Conservation (phyloP, 2,329 filamentous ascomycete genomes). For the Tolypocladium album region DNA sequence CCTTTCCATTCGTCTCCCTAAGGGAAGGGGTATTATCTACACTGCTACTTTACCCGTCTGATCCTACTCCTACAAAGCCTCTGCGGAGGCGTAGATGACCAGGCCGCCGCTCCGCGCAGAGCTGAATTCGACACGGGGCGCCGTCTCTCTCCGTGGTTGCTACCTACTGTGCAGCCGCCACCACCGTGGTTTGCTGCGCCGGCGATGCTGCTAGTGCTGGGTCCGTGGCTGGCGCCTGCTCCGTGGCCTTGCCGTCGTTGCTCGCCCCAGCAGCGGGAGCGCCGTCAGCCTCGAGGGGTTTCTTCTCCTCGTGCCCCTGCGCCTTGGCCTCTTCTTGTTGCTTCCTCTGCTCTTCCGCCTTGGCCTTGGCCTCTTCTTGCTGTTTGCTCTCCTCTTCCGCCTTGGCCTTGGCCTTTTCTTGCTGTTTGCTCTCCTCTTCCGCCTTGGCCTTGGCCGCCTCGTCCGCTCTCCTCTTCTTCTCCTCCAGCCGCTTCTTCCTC, state of each 20-base stretch:
- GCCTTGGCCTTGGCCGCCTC: not conserved
- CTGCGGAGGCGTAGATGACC: not conserved
- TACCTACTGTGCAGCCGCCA: not conserved
- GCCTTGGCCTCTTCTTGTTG: conserved; percentile 5
- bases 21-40: not conserved
- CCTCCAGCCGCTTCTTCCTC: conserved; percentile 8
- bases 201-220: not conserved
- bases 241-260: not conserved
- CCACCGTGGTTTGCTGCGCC: not conserved
- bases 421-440: conserved; percentile 1
- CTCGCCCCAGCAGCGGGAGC: not conserved
- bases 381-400: conserved; percentile 1
- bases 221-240: not conserved
- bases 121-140: not conserved
- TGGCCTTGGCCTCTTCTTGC: not conserved
- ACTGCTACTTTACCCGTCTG: not conserved
- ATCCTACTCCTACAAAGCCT: not conserved
- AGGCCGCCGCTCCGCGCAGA: not conserved
- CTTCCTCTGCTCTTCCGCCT: conserved; percentile 1
- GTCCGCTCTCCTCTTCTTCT: conserved; percentile 7
- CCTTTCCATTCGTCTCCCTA: not conserved
- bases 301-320: not conserved
- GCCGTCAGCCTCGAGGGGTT: not conserved
- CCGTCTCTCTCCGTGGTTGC: not conserved
- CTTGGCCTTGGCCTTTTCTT: not conserved